phyloP scores from a whole-genome alignment of 2,329 filamentous ascomycete genomes.

The Neofusicoccum umdonicola region DNA sequence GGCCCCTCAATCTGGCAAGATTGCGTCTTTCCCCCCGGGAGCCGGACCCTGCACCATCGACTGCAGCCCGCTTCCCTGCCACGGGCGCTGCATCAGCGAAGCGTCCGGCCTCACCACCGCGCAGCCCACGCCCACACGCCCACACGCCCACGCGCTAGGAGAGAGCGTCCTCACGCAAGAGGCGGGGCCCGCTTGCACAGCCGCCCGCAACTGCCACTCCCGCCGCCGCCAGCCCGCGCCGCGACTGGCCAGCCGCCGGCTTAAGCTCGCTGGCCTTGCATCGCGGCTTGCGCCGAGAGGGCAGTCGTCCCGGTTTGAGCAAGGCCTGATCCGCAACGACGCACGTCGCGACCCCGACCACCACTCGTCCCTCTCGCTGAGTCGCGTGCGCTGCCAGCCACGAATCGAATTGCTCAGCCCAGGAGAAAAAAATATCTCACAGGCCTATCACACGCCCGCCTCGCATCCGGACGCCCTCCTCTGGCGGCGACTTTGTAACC shows the following conservation, averaged over 20 bases:
- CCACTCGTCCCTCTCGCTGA: background rate
- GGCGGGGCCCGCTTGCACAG: background rate
- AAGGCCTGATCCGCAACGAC: background rate
- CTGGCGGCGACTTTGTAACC: background rate
- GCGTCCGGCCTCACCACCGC: no score
- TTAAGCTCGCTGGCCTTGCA: background rate
- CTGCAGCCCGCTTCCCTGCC: background rate
- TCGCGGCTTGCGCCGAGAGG: background rate
- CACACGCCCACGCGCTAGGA: background rate
- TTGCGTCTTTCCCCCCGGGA: constrained; percentile 11
- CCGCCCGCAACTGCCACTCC: constrained; percentile 6
- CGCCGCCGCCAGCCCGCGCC: background rate
- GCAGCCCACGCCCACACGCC: background rate
- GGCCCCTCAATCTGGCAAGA: constrained; percentile 16
- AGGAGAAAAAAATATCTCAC: background rate
- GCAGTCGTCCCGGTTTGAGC: background rate
- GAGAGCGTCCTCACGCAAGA: background rate
- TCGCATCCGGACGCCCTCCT: background rate
- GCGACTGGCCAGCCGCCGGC: no score
- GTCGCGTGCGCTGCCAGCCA: background rate
- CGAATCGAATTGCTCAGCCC: background rate
- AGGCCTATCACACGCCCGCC: background rate
- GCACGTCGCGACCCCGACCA: background rate
- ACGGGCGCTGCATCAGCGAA: background rate
- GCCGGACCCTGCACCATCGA: background rate